Evolutionary conservation across 495 filamentous ascomycete species (phyloP).

Genomic region (Xylaria venustula): DNA sequence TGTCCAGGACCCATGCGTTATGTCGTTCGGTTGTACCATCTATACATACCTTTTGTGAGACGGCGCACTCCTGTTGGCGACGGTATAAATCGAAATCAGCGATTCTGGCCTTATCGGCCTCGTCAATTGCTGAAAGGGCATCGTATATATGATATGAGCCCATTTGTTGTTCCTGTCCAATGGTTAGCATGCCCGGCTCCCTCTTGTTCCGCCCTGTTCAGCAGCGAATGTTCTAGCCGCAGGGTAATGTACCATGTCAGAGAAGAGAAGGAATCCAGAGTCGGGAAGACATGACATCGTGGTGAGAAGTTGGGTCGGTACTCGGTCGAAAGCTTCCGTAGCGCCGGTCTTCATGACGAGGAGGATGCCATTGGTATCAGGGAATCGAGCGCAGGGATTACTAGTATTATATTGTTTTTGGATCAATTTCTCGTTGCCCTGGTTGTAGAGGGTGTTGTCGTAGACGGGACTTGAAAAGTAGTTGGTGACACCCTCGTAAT

Average conservation of each 20-base stretch:
- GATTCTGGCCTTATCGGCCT: slow-evolving; percentile 28
- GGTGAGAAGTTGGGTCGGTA: slow-evolving; percentile 49
- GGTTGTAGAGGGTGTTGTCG: slow-evolving; percentile 28
- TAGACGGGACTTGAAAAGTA: slow-evolving; percentile 26
- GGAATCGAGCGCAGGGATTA: slow-evolving; percentile 28
- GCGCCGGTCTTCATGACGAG: slow-evolving; percentile 52
- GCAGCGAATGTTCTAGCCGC: neutral
- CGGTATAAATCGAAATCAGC: slow-evolving; percentile 51
- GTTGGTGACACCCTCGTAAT: slow-evolving; percentile 25
- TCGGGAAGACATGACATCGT: slow-evolving; percentile 38
- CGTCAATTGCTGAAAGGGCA: slow-evolving; percentile 45
- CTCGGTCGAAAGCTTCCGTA: slow-evolving; percentile 45
- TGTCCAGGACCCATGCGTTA: slow-evolving; percentile 63
- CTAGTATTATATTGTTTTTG: slow-evolving; percentile 28
- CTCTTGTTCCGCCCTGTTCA: neutral
- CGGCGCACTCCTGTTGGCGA: slow-evolving; percentile 36
- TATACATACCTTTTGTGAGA: slow-evolving; percentile 34
- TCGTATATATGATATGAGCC: slow-evolving; percentile 47
- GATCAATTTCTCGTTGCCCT: slow-evolving; percentile 24
- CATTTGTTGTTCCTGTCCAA: slow-evolving; percentile 37
- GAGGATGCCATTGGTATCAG: slow-evolving; percentile 27
- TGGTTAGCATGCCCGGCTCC: slow-evolving; percentile 7
- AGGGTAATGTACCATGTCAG: slow-evolving; percentile 36
- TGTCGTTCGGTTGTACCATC: slow-evolving; percentile 27
- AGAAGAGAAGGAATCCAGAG: slow-evolving; percentile 50